Evolutionary conservation across 306 rosid species (phyloP).

Genomic region (Castanospermum australe): DNA sequence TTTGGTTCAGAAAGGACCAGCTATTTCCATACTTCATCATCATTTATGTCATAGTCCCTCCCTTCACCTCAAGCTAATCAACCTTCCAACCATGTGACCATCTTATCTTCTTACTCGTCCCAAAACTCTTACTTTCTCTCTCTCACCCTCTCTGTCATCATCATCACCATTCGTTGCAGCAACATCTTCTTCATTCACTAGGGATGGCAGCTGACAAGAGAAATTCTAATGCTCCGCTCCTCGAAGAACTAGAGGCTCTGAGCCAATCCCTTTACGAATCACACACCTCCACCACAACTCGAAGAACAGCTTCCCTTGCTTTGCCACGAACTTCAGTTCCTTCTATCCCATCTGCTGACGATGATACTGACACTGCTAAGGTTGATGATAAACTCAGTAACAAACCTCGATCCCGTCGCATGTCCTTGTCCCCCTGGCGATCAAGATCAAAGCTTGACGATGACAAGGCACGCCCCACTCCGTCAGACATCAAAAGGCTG

Average conservation of each 20-base stretch:
- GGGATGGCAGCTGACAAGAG: constrained; percentile 58
- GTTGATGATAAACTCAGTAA: constrained; percentile 27
- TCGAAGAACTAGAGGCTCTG: constrained; percentile 81
- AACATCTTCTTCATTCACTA: neutral
- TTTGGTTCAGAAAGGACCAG: constrained; percentile 48
- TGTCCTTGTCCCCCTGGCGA: constrained; percentile 95
- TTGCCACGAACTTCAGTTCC: constrained; percentile 73
- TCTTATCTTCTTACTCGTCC: constrained; percentile 29
- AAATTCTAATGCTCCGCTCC: constrained; percentile 65
- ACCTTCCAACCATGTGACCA: constrained; percentile 25
- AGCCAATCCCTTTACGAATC: constrained; percentile 79
- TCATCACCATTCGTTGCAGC: constrained; percentile 7
- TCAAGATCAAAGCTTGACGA: constrained; percentile 61
- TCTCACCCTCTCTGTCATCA: neutral
- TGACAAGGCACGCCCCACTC: constrained; percentile 22
- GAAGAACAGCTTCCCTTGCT: constrained; percentile 92
- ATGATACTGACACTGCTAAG: constrained; percentile 34
- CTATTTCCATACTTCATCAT: constrained; percentile 13
- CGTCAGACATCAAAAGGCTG: constrained; percentile 36
- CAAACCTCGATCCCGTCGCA: constrained; percentile 55
- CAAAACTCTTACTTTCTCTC: neutral
- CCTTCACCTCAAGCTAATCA: constrained; percentile 32
- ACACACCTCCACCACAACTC: constrained; percentile 48
- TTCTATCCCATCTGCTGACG: constrained; percentile 46
- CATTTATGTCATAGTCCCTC: constrained; percentile 30